A percentile compares a stretch with the other conserved stretches of the same genome.
phyloP scores from a whole-genome alignment of 331 rosid genomes.

The Acacia concinna region DNA sequence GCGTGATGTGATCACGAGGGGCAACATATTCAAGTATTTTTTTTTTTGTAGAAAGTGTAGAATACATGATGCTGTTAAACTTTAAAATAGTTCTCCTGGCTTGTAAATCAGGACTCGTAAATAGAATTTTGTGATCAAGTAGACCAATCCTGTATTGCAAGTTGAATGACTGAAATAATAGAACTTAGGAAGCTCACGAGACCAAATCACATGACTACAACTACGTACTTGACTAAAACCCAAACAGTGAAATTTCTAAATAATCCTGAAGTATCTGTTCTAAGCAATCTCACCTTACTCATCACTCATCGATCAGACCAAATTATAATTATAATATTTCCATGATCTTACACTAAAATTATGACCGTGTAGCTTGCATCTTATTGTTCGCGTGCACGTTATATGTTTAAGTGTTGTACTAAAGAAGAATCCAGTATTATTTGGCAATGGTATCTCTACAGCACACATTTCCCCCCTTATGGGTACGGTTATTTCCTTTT shows the following conservation, averaged over 20 bases:
- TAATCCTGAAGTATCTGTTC: neutral
- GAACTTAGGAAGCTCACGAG: neutral
- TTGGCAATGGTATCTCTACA: slow-evolving; percentile 6
- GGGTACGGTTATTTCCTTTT: neutral
- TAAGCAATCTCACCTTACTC: neutral
- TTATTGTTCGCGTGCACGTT: neutral
- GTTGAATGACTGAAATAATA: neutral
- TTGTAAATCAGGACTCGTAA: neutral
- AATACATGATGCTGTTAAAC: neutral
- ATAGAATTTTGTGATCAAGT: neutral
- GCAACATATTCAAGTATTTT: neutral
- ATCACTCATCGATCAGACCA: neutral
- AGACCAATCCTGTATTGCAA: neutral
- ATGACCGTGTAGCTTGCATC: neutral
- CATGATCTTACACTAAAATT: neutral
- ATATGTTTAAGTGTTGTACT: neutral
- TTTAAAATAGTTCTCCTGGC: neutral
- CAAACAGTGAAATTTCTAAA: neutral
- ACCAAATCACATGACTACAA: neutral
- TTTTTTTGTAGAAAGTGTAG: neutral
- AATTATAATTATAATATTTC: neutral
- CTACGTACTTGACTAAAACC: neutral
- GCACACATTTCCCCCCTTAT: neutral
- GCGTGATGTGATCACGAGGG: neutral
- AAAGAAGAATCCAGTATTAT: neutral